A percentile compares a stretch with the other conserved stretches of the same genome.
phyloP scores from a whole-genome alignment of 208 protist species.

The Porcisia deanei region DNA sequence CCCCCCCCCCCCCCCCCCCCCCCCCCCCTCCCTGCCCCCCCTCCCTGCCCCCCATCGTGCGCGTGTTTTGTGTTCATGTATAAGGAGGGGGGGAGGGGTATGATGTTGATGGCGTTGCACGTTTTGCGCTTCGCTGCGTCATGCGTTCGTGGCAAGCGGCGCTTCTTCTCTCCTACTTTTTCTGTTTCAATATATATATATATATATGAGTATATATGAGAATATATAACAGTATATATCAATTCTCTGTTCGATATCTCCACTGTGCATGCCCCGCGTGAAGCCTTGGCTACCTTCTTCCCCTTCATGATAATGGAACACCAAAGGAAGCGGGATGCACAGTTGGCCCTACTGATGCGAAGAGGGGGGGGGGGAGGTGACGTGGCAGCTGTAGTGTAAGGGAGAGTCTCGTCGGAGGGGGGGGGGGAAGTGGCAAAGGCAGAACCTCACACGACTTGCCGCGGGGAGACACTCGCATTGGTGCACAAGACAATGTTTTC shows the following conservation, averaged over 20 bases:
- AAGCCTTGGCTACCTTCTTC: not conserved
- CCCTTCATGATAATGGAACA: not conserved
- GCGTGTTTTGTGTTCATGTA: not conserved
- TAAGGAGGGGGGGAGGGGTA: too few species aligned
- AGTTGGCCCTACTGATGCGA: not conserved
- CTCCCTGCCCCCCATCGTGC: not conserved
- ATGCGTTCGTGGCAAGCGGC: too few species aligned
- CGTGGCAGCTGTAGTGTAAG: not conserved
- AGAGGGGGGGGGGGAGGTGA: not conserved
- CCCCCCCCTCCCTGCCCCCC: too few species aligned
- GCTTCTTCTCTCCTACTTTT: not conserved
- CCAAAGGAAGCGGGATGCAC: not conserved
- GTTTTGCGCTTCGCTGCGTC: not conserved
- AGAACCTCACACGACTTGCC: too few species aligned
- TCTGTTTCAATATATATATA: not conserved
- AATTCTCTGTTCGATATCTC: too few species aligned
- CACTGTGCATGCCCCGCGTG: too few species aligned
- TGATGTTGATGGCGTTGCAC: not conserved
- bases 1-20: too few species aligned
- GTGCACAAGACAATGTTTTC: too few species aligned
- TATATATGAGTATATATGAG: not conserved
- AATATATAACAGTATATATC: too few species aligned
- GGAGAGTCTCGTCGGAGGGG: not conserved
- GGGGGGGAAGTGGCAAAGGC: not conserved
- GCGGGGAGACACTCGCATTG: too few species aligned